A percentile compares a stretch with the other conserved stretches of the same genome.
Conservation (phyloP, 768 basidiomycete genomes). For the Thelephora ganbajun region DNA sequence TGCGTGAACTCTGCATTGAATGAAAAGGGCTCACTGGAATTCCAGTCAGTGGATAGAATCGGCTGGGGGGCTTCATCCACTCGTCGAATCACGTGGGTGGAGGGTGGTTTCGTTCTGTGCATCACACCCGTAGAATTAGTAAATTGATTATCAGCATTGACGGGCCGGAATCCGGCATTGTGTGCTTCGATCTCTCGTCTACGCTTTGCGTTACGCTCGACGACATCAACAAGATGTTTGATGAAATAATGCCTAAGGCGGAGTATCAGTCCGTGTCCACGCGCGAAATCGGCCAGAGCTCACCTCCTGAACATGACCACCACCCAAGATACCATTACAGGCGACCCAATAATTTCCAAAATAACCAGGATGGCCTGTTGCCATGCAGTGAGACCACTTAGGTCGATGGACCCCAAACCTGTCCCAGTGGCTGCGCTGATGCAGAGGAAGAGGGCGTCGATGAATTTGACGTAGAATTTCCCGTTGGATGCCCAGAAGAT, state of each 20-base stretch:
- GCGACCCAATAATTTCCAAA: conserved; percentile 30
- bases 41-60: conserved; percentile 62
- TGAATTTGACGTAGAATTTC: conserved; percentile 21
- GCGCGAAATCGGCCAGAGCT: neutral
- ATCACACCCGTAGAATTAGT: no score
- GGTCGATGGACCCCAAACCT: conserved; percentile 27
- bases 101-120: no score
- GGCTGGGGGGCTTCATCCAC: conserved; percentile 55
- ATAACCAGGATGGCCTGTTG: conserved; percentile 39
- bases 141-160: no score
- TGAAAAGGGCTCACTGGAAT: conserved; percentile 1
- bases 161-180: no score
- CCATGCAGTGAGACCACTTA: conserved; percentile 33
- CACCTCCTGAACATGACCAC: conserved; percentile 24
- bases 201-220: neutral
- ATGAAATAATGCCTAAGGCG: conserved; percentile 11
- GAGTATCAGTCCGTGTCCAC: neutral
- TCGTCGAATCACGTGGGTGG: conserved; percentile 54
- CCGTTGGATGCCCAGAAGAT: conserved; percentile 33
- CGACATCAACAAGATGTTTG: conserved; percentile 11
- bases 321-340: conserved; percentile 24
- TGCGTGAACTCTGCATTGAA: conserved; percentile 1
- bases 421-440: conserved; percentile 40
- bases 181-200: no score
- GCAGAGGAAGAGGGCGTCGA: conserved; percentile 47